A percentile compares a stretch with the other conserved stretches of the same genome.
Evolutionary conservation across 1,284 basidiomycete genomes (phyloP).

Genomic region (Sphaerobolus stellatus): DNA sequence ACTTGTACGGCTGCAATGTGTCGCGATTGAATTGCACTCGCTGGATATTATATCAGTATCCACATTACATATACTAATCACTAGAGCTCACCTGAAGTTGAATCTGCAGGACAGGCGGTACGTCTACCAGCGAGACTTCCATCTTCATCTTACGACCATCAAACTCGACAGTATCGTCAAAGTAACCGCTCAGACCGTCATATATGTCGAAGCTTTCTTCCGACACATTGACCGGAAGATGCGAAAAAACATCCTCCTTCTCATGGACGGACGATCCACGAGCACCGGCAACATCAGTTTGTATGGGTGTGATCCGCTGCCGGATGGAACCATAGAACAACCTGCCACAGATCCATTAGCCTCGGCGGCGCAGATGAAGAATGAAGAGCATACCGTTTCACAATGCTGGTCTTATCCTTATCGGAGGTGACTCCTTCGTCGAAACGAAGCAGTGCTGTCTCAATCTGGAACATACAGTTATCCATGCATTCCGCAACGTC

Average conservation of each 20-base stretch:
- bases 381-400: constrained; percentile 63
- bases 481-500: constrained; percentile 99
- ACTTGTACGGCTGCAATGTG: constrained; percentile 88
- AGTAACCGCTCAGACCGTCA: constrained; percentile 91
- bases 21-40: constrained; percentile 96
- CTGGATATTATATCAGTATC: constrained; percentile 39
- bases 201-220: constrained; percentile 88
- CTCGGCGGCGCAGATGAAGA: neutral
- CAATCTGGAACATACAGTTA: constrained; percentile 98
- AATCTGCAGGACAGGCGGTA: constrained; percentile 91
- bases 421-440: constrained; percentile 57
- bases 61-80: neutral
- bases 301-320: constrained; percentile 64
- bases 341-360: constrained; percentile 38
- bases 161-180: constrained; percentile 88
- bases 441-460: constrained; percentile 83
- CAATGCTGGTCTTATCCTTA: constrained; percentile 63
- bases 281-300: constrained; percentile 38
- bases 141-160: constrained; percentile 85
- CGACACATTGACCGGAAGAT: constrained; percentile 90
- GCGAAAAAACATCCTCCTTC: constrained; percentile 90
- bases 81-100: constrained; percentile 76
- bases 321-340: constrained; percentile 87
- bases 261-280: constrained; percentile 65
- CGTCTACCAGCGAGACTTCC: constrained; percentile 82